These are phyloP conservation scores for Hypholoma fasciculare DNA, from an alignment of 768 basidiomycete genomes.

Conservation along the genomic window DNA sequence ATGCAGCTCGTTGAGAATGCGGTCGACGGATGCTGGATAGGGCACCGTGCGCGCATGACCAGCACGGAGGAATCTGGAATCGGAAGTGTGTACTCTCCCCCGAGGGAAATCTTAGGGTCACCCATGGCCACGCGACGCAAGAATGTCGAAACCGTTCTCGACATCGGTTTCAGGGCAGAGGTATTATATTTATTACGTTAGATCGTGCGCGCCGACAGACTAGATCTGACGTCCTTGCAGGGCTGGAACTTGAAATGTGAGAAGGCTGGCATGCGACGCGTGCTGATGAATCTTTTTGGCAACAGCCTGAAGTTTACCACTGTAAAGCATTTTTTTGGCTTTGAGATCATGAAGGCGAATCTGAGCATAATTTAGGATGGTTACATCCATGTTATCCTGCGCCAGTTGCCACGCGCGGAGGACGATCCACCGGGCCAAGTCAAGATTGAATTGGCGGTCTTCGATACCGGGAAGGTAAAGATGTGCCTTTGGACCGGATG, in stretches of 20 bases:
- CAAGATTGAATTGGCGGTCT: conserved; percentile 80
- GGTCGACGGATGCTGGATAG: conserved; percentile 93
- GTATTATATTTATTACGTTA: conserved; percentile 32
- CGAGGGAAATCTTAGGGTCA: conserved; percentile 51
- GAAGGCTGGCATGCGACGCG: conserved; percentile 87
- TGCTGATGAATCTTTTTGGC: conserved; percentile 93
- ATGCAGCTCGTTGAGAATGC: conserved; percentile 86
- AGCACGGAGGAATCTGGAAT: conserved; percentile 74
- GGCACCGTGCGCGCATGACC: conserved; percentile 78
- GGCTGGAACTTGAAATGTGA: conserved; percentile 89
- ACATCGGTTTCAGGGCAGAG: conserved; percentile 72
- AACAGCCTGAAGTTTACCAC: conserved; percentile 93
- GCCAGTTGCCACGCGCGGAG: conserved; percentile 62
- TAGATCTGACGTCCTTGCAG: conserved; percentile 32
- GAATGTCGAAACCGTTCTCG: conserved; percentile 85
- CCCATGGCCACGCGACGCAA: conserved; percentile 37
- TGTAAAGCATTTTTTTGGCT: conserved; percentile 38
- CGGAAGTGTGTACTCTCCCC: conserved; percentile 90
- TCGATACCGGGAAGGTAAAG: conserved; percentile 85
- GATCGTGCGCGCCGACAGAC: background rate
- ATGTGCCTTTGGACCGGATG: background rate
- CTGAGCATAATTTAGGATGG: conserved; percentile 55
- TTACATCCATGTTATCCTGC: conserved; percentile 82
- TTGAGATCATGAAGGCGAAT: background rate
- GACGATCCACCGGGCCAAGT: conserved; percentile 58